Base-by-base conservation (phyloP, 352 stramenopile genomes). In the Paralagenidium karlingii region DNA sequence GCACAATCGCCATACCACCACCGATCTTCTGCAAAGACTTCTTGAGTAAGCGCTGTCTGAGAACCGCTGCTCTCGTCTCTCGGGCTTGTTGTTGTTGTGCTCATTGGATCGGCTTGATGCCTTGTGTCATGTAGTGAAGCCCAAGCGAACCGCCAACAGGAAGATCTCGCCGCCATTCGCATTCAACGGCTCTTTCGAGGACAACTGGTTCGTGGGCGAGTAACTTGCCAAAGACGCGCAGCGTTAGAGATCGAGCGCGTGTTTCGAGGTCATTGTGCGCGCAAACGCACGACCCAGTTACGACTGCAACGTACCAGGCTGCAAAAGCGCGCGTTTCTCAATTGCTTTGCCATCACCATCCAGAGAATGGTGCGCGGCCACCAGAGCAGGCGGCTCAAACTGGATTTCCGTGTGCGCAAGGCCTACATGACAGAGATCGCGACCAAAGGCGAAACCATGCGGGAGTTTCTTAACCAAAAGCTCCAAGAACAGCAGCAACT, bases 101-200 rank as follows among this genome's bases (percentile, higher is more conserved):
- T 56, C 16, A 37, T 31, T 24, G 12, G 19, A 25, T 33, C 37
- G 25, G 20, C n/a, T n/a, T n/a, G n/a, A n/a, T n/a, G n/a, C n/a
- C 4, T 8, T 13, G 10, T 38, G 40, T 26, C 12, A 7, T 49
- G 10, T 22, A 82, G 68, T n/a, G 71, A 81, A 29, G 62, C 66
- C 6, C 32, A 59, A n/a, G 49, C 40, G 8, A 68, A 75, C 22
- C 44, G 48, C n/a, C 53, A 59, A 3, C 45, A 18, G 1, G 65
- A 85, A 31, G 34, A 47, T 13, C 47, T 38, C 8, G 71, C 68
- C 3, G 61, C 60, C 1, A 61, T 68, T 19, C 38, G 70, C 42
- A 81, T 85, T 41, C 71, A 85, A 49, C 52, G 71, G 10, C 39
- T 82, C 12, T 82, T 78, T 26, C 52, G 63, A 29, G 71, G 68